Base-by-base conservation (phyloP, 1,284 basidiomycete genomes). In the Fomitopsis schrenkii region DNA sequence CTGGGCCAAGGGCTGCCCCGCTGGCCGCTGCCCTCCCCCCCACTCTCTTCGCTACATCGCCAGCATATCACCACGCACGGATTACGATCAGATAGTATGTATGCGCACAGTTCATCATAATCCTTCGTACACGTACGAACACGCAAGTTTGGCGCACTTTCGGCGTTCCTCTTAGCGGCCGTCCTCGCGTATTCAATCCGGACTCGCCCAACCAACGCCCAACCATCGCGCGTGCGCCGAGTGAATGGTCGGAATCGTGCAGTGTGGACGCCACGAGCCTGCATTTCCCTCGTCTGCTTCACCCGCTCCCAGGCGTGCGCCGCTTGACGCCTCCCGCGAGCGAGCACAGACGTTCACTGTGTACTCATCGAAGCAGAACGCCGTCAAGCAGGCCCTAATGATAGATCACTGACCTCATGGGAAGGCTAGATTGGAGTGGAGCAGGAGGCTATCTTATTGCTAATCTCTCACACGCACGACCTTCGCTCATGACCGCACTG, bases 1-100 rank as follows among this genome's bases (percentile, higher is more conserved):
- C 50, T 42, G 58, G 57, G 57, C 38, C 22, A 28, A 59, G 57
- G 57, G 57, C 57, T 28, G 10, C 48, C 28, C 28, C 8, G 6
- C 15, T 30, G 28, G 2, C 15, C 12, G 15, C 28, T 26, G 5
- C 12, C 14, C 44, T 45, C 44, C 19, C n/a, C 22, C 22, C 22
- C 22, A 22, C 22, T 22, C 22, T 22, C 22, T 22, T 22, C 22
- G 22, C 22, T 22, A 22, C 22, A 22, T 22, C 22, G 22, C 22
- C 22, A 17, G 15, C 41, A 42, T 42, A 42, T 42, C n/a, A 42
- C 41, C 15, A 42, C 6, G 12, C 41, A 19, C 15, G 14, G 12
- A 42, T 42, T 42, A 36, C 35, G 7, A 7, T 12, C 35, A 36
- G 17, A 19, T 46, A 19, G 5, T 19, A 9, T 46, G 22, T n/a